phyloP scores from a whole-genome alignment of 495 filamentous ascomycete genomes.

The Talaromyces borbonicus region DNA sequence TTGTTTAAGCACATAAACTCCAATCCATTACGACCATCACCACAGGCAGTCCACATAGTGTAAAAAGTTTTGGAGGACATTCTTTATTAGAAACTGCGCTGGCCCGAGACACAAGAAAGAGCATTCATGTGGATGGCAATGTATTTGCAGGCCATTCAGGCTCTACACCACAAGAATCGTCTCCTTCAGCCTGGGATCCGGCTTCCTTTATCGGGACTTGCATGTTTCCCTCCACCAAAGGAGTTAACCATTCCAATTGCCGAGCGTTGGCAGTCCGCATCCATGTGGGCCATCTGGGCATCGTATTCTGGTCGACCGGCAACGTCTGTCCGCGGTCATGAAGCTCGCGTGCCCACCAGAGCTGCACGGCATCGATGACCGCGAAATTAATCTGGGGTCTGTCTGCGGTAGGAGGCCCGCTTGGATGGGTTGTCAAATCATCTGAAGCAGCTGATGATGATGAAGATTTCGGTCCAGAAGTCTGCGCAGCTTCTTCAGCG shows the following conservation, averaged over 20 bases:
- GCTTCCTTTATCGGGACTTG: neutral
- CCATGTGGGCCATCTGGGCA: neutral
- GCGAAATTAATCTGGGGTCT: neutral
- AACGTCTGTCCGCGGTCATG: neutral
- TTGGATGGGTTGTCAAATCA: neutral
- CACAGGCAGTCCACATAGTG: too few relatives aligned
- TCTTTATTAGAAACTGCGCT: too few relatives aligned
- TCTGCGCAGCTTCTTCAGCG: too few relatives aligned
- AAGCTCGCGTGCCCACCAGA: neutral
- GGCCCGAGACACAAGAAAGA: too few relatives aligned
- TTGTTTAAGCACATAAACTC: neutral
- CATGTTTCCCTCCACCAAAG: neutral
- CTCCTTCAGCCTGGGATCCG: too few relatives aligned
- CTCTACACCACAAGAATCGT: neutral
- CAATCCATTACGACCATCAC: too few relatives aligned
- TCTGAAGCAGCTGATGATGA: too few relatives aligned
- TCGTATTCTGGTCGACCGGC: neutral
- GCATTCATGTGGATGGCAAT: too few relatives aligned
- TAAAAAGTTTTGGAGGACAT: too few relatives aligned
- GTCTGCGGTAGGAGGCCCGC: neutral
- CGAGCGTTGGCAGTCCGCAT: neutral
- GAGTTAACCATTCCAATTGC: neutral
- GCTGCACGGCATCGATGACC: neutral
- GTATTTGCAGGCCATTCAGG: neutral
- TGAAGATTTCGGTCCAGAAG: too few relatives aligned